A percentile compares a stretch with the other conserved stretches of the same genome.
These are phyloP conservation scores for Plectosphaerella plurivora DNA, from an alignment of 2,329 filamentous ascomycete genomes.

Conservation along the genomic window DNA sequence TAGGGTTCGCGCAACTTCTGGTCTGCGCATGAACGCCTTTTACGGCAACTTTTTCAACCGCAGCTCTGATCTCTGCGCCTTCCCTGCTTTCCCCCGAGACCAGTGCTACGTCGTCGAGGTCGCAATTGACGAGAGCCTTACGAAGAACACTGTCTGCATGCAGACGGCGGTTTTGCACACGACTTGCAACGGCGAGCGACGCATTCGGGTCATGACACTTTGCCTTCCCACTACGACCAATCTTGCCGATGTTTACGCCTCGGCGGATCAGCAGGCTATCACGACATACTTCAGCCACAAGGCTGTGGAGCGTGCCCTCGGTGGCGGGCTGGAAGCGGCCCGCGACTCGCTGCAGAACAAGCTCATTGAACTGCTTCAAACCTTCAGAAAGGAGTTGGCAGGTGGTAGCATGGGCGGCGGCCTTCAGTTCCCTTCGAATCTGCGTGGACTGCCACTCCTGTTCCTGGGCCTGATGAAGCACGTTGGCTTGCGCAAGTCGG, in stretches of 20 bases:
- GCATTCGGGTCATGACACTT: conserved; percentile 91
- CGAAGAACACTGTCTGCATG: conserved; percentile 86
- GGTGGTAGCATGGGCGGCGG: conserved; percentile 95
- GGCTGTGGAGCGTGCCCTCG: conserved; percentile 84
- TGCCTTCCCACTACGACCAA: conserved; percentile 89
- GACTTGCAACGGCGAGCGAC: conserved; percentile 93
- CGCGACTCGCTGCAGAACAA: conserved; percentile 89
- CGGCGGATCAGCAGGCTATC: conserved; percentile 89
- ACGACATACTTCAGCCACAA: conserved; percentile 96
- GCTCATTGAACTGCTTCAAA: conserved; percentile 85
- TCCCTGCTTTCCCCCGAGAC: conserved; percentile 95
- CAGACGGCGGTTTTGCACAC: conserved; percentile 95
- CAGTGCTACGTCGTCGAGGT: conserved; percentile 98
- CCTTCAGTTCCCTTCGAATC: conserved; percentile 88
- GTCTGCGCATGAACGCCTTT: conserved; percentile 93
- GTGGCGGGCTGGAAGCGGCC: conserved; percentile 83
- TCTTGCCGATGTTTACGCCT: conserved; percentile 87
- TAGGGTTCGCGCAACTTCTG: conserved; percentile 89
- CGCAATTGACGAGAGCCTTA: conserved; percentile 91
- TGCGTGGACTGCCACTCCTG: conserved; percentile 80
- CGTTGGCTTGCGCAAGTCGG: conserved; percentile 85
- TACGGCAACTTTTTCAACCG: conserved; percentile 99
- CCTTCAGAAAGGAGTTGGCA: conserved; percentile 94
- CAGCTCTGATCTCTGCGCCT: conserved; percentile 94
- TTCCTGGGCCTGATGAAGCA: conserved; percentile 97